Conservation (phyloP, 768 basidiomycete species). For the Lyophyllum shimeji region DNA sequence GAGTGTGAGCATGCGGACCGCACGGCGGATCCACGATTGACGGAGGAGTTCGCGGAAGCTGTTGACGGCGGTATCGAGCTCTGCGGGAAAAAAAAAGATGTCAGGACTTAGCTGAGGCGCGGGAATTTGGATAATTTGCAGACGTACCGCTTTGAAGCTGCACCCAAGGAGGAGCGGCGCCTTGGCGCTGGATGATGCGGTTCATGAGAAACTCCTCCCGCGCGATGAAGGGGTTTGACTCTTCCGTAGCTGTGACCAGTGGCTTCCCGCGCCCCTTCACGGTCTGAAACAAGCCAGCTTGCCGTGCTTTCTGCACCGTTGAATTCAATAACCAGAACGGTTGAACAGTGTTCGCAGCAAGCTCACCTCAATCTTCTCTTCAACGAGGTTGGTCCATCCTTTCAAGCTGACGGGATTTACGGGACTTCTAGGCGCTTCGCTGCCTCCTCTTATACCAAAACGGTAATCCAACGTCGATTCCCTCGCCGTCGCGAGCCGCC, state of each 20-base stretch:
- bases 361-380: conserved; percentile 78
- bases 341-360: neutral
- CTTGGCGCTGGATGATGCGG: conserved; percentile 77
- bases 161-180: conserved; percentile 86
- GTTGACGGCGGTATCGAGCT: conserved; percentile 61
- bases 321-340: neutral
- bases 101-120: neutral
- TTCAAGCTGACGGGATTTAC: conserved; percentile 63
- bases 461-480: conserved; percentile 80
- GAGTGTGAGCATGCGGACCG: conserved; percentile 58
- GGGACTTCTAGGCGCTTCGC: conserved; percentile 21
- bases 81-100: conserved; percentile 28
- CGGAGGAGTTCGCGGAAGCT: conserved; percentile 66
- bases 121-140: neutral
- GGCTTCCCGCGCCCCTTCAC: conserved; percentile 63
- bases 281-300: conserved; percentile 69
- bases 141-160: conserved; percentile 70
- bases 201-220: conserved; percentile 86
- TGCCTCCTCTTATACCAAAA: conserved; percentile 48
- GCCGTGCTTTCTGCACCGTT: conserved; percentile 52
- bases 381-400: conserved; percentile 74
- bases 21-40: conserved; percentile 75
- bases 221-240: conserved; percentile 58
- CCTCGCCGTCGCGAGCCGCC: conserved; percentile 57
- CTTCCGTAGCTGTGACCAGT: conserved; percentile 34